Evolutionary conservation across 2,329 filamentous ascomycete genomes (phyloP).

Genomic region (Capronia coronata): DNA sequence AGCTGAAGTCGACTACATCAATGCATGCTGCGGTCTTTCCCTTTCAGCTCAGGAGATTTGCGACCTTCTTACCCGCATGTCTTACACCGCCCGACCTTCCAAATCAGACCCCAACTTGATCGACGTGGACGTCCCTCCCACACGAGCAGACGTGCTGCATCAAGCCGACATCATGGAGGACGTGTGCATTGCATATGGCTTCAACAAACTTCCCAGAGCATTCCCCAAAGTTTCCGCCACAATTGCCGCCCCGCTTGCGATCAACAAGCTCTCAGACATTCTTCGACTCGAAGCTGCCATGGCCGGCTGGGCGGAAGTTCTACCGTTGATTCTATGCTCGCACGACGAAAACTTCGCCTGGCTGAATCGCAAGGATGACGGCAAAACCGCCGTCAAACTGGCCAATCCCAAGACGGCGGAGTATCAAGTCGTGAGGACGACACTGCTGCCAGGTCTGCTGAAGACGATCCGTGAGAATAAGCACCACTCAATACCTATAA

Average conservation of each 20-base stretch:
- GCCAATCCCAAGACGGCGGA: conserved; percentile 90
- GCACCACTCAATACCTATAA: conserved; percentile 78
- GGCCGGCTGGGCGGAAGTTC: conserved; percentile 92
- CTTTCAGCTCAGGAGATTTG: conserved; percentile 70
- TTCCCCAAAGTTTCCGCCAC: conserved; percentile 82
- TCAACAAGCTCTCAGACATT: conserved; percentile 95
- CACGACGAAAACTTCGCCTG: conserved; percentile 97
- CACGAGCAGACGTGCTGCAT: conserved; percentile 88
- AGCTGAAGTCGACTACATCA: conserved; percentile 88
- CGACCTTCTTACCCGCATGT: conserved; percentile 80
- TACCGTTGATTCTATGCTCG: conserved; percentile 93
- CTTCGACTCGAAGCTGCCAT: conserved; percentile 82
- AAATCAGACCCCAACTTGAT: conserved; percentile 62
- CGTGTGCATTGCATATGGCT: conserved; percentile 91
- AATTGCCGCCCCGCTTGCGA: conserved; percentile 74
- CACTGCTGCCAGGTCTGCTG: conserved; percentile 74
- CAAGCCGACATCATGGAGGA: conserved; percentile 99
- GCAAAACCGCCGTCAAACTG: conserved; percentile 72
- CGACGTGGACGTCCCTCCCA: conserved; percentile 77
- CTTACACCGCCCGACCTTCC: conserved; percentile 72
- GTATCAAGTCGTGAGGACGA: conserved; percentile 88
- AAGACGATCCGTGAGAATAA: conserved; percentile 95
- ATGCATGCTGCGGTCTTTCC: conserved; percentile 77
- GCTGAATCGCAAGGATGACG: conserved; percentile 85
- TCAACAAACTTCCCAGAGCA: conserved; percentile 85